Evolutionary conservation across 192 early-diverging fungal genomes (phyloP), one percentile per base, ranked within the genome.

Genomic region (Kappamyces sp.): DNA sequence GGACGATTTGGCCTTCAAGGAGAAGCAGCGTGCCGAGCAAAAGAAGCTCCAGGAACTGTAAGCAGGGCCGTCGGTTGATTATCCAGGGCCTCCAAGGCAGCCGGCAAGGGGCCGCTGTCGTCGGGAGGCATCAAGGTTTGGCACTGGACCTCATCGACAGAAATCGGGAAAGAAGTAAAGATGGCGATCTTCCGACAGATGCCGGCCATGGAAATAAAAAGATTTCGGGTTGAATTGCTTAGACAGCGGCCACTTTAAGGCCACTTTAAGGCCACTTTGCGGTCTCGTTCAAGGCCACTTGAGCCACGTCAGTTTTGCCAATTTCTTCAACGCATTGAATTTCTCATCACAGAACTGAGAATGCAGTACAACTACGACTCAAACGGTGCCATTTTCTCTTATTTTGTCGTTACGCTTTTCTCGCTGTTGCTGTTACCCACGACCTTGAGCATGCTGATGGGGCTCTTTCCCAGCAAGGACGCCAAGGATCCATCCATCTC

Each of bases 321-420:
- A 11, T 31, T 15, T 39, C 4, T 36, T 15, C 53, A 15, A 29
- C 41, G 34, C 35, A 31, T 31, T 36, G 32, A 6, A 36, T 38
- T 39, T 54, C 4, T 5, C 34, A 31, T 54, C 8, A 32, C 53
- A 31, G 41, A 54, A 39, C 53, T 15, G n/a, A 75, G 64, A 84
- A 78, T 79, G 52, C 82, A 91, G 66, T 96, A 96, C 79, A 84
- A 77, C 49, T 98, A 96, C 67, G 95, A 98, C 73, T 90, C 93
- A 68, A 79, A 84, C 62, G 95, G 95, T 32, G 86, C 89, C 60
- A 91, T 87, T 62, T 98, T 96, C 78, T 86, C 88, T 73, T 95
- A 91, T 78, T 98, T 93, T 74, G 73, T 94, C 31, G 62, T 95
- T 58, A 86, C 94, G 1, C 69, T 94, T 49, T 78, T 96, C 53